Conservation (phyloP, 768 basidiomycete species). For the Hydnomerulius pinastri region DNA sequence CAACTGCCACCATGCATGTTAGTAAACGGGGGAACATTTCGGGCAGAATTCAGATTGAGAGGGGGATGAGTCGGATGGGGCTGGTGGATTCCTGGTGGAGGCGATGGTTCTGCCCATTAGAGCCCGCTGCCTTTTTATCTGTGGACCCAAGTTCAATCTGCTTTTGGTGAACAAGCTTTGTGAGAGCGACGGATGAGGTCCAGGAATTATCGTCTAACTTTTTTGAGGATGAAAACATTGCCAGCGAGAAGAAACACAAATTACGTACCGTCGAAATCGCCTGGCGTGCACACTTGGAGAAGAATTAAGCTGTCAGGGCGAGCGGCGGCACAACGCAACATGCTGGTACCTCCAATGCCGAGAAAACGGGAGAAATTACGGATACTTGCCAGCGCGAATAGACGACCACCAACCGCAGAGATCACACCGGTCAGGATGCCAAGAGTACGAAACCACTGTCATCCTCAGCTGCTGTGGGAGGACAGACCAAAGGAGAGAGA, state of each 20-base stretch:
- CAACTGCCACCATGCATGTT: constrained; percentile 2
- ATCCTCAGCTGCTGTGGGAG: neutral
- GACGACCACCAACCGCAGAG: neutral
- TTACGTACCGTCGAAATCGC: neutral
- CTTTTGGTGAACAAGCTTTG: neutral
- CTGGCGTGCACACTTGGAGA: neutral
- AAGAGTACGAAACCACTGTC: neutral
- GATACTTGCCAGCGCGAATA: neutral
- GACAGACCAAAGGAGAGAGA: neutral
- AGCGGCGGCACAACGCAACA: neutral
- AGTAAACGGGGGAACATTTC: neutral
- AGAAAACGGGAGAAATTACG: neutral
- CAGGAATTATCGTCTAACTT: neutral
- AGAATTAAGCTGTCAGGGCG: neutral
- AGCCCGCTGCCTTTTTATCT: neutral
- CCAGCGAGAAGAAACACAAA: neutral
- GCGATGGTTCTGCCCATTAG: neutral
- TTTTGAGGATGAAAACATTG: neutral
- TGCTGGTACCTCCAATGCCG: neutral
- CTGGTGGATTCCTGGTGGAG: neutral
- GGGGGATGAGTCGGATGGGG: neutral
- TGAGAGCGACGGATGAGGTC: neutral
- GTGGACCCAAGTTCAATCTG: neutral
- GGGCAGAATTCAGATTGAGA: neutral
- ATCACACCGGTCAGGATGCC: neutral